Evolutionary conservation across 768 basidiomycete genomes (phyloP).

Genomic region (Sporobolomyces roseus): DNA sequence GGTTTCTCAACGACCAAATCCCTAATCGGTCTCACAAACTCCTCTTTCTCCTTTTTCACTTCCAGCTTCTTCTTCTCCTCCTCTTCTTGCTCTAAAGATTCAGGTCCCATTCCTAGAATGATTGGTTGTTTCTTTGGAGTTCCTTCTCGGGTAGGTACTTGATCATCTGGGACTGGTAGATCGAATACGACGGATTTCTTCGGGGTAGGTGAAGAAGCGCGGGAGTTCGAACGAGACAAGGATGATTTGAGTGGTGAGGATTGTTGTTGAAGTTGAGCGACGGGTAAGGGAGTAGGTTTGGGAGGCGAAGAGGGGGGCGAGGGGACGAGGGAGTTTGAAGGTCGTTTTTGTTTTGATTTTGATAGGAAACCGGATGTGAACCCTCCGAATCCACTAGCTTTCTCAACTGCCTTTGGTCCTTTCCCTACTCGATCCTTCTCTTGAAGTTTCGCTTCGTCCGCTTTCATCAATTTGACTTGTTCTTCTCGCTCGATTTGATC

Average conservation of each 20-base stretch:
- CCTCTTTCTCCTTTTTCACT: conserved; percentile 5
- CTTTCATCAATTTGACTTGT: background rate
- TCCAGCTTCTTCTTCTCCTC: background rate
- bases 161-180: conserved; percentile 17
- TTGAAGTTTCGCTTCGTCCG: background rate
- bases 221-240: conserved; percentile 26
- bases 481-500: background rate
- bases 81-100: background rate
- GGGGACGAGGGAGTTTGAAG: conserved; percentile 17
- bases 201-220: conserved; percentile 15
- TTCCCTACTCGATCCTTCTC: background rate
- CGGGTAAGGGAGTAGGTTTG: background rate
- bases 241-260: conserved; percentile 16
- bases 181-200: conserved; percentile 36
- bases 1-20: conserved; percentile 37
- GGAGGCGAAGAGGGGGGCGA: background rate
- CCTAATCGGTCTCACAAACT: conserved; percentile 27
- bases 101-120: conserved; percentile 24
- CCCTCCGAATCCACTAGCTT: conserved; percentile 9
- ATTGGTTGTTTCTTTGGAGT: conserved; percentile 26
- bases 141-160: conserved; percentile 5
- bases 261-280: background rate
- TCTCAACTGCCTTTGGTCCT: background rate
- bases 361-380: conserved; percentile 35
- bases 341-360: conserved; percentile 32